phyloP scores from a whole-genome alignment of 345 rosid genomes.

The Eutrema heterophyllum region DNA sequence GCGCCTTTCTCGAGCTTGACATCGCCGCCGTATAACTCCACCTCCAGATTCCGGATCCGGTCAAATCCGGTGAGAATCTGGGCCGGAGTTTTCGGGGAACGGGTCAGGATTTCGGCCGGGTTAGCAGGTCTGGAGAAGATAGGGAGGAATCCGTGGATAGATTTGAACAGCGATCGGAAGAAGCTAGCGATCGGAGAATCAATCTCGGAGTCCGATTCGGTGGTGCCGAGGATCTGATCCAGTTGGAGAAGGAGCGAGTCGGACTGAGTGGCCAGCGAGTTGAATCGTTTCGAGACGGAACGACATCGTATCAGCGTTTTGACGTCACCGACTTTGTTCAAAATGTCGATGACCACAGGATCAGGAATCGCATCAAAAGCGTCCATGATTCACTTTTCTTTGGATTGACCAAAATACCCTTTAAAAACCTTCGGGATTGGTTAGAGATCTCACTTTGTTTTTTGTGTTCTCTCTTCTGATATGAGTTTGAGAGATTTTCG shows the following conservation, averaged over 20 bases:
- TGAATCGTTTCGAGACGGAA: conserved; percentile 31
- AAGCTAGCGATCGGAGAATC: conserved; percentile 22
- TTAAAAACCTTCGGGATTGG: not conserved
- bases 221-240: conserved; percentile 26
- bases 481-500: not conserved
- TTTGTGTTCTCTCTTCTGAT: not conserved
- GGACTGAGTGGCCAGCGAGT: conserved; percentile 28
- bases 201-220: conserved; percentile 21
- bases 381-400: conserved; percentile 15
- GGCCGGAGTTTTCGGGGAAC: conserved; percentile 22
- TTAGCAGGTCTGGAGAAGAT: conserved; percentile 7
- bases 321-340: conserved; percentile 33
- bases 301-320: conserved; percentile 32
- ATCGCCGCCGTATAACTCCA: conserved; percentile 28
- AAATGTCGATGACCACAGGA: conserved; percentile 30
- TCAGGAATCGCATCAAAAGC: conserved; percentile 35
- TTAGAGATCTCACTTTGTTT: conserved; percentile 5
- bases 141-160: conserved; percentile 20
- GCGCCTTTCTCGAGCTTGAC: conserved; percentile 34
- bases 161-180: conserved; percentile 30
- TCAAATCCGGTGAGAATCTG: conserved; percentile 31
- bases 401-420: conserved; percentile 5
- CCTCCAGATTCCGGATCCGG: conserved; percentile 32
- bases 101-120: not conserved
- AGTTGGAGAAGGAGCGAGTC: conserved; percentile 35